A percentile compares a stretch with the other conserved stretches of the same genome.
phyloP scores from a whole-genome alignment of 352 stramenopile genomes.

The Pythium oligandrum region DNA sequence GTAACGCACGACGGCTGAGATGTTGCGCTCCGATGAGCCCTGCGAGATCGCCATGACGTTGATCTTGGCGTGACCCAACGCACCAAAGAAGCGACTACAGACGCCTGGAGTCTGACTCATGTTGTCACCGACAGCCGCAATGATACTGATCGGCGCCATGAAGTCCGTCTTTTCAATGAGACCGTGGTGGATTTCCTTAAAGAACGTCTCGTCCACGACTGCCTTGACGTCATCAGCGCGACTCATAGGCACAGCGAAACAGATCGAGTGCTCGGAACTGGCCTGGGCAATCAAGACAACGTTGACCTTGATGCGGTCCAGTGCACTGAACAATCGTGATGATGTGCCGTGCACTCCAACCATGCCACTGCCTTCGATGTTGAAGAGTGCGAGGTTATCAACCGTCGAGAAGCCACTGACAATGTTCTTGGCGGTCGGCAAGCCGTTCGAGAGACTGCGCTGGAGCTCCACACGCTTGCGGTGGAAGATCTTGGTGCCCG shows the following conservation, averaged over 20 bases:
- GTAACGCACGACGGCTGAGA: constrained; percentile 90
- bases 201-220: constrained; percentile 80
- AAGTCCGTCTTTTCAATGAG: constrained; percentile 81
- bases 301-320: constrained; percentile 91
- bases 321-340: constrained; percentile 88
- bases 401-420: constrained; percentile 91
- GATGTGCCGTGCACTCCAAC: constrained; percentile 93
- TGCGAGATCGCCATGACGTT: constrained; percentile 96
- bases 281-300: constrained; percentile 94
- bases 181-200: constrained; percentile 85
- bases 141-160: constrained; percentile 90
- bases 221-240: constrained; percentile 61
- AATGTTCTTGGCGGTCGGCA: constrained; percentile 59
- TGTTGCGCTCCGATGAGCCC: constrained; percentile 92
- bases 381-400: constrained; percentile 94
- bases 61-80: constrained; percentile 91
- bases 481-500: constrained; percentile 76
- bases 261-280: constrained; percentile 95
- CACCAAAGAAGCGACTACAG: constrained; percentile 91
- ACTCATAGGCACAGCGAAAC: constrained; percentile 88
- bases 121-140: constrained; percentile 93
- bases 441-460: constrained; percentile 55
- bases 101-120: constrained; percentile 93
- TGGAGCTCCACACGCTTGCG: constrained; percentile 53
- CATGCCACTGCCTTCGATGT: constrained; percentile 95